Evolutionary conservation across 2,329 filamentous ascomycete genomes (phyloP).

Genomic region (Botrytis byssoidea): DNA sequence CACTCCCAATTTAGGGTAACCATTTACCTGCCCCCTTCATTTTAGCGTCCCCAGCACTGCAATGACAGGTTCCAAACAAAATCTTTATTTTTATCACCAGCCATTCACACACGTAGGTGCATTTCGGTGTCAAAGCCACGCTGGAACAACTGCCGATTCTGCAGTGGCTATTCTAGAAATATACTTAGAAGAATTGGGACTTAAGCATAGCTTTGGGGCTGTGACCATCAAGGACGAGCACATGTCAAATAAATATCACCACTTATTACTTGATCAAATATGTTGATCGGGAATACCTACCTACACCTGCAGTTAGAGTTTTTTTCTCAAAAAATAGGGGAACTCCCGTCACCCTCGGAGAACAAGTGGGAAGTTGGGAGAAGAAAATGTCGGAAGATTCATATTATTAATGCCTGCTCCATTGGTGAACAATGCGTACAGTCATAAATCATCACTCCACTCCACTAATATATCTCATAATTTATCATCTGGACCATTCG

Average conservation of each 20-base stretch:
- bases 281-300: neutral
- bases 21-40: neutral
- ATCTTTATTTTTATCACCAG: constrained; percentile 12
- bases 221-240: constrained; percentile 4
- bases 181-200: neutral
- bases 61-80: neutral
- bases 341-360: constrained; percentile 3
- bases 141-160: constrained; percentile 12
- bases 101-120: neutral
- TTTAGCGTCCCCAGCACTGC: neutral
- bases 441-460: constrained; percentile 10
- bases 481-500: constrained; percentile 5
- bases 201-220: neutral
- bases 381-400: neutral
- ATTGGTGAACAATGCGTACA: constrained; percentile 11
- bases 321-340: neutral
- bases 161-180: constrained; percentile 7
- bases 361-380: neutral
- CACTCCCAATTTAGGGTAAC: neutral
- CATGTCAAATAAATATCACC: neutral
- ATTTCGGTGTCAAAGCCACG: neutral
- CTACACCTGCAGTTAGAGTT: neutral
- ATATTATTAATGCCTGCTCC: constrained; percentile 14
- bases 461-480: constrained; percentile 14
- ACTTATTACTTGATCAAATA: neutral